These are phyloP conservation scores for Kodamaea alishanica DNA, from an alignment of 1,139 yeast genomes.

Conservation along the genomic window DNA sequence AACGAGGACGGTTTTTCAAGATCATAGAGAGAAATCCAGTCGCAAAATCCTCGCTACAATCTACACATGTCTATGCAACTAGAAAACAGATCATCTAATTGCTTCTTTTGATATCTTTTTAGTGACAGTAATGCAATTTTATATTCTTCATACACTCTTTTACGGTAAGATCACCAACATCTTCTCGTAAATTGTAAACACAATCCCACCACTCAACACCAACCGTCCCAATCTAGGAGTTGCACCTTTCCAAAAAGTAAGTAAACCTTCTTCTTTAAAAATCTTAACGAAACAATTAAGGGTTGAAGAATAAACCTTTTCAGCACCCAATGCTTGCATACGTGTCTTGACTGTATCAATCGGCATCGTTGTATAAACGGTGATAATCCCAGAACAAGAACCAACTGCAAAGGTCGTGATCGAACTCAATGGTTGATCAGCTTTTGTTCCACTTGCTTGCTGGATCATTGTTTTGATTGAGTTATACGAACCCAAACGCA, in stretches of 20 bases:
- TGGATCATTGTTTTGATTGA: constrained; percentile 81
- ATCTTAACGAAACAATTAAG: constrained; percentile 76
- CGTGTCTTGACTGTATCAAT: constrained; percentile 96
- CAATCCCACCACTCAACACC: constrained; percentile 92
- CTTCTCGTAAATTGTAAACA: constrained; percentile 90
- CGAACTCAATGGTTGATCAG: constrained; percentile 73
- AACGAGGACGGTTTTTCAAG: no score
- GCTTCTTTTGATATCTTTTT: neutral
- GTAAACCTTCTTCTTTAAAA: constrained; percentile 83
- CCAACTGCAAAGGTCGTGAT: constrained; percentile 85
- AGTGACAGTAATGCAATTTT: neutral
- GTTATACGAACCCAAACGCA: constrained; percentile 88
- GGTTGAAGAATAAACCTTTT: constrained; percentile 66
- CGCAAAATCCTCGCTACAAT: no score
- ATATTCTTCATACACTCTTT: neutral
- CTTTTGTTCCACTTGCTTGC: constrained; percentile 60
- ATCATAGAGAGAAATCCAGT: no score
- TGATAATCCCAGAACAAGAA: constrained; percentile 86
- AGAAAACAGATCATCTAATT: no score
- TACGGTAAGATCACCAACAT: constrained; percentile 54
- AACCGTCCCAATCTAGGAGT: constrained; percentile 93
- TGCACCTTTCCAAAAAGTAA: constrained; percentile 97
- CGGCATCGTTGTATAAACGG: constrained; percentile 97
- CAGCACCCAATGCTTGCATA: constrained; percentile 91
- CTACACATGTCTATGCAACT: no score